Evolutionary conservation across 108 stramenopile genomes (phyloP).

Genomic region (Nitzschia palea): DNA sequence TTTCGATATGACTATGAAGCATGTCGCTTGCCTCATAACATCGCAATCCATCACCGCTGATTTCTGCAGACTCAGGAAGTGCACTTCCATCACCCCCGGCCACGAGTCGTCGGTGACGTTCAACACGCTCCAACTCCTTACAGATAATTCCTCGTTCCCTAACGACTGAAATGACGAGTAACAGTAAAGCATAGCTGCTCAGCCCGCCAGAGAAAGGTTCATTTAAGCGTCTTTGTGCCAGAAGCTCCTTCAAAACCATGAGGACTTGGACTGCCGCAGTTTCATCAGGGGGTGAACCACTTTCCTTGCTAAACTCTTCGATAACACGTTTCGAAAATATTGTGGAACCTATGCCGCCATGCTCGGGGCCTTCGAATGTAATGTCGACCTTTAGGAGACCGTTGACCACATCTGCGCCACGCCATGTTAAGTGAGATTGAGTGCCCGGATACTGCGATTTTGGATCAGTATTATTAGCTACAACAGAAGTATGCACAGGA

Average conservation of each 20-base stretch:
- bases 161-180: conserved; percentile 82
- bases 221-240: conserved; percentile 87
- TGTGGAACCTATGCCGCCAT: conserved; percentile 92
- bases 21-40: background rate
- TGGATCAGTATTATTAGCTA: conserved; percentile 10
- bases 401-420: conserved; percentile 87
- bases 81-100: conserved; percentile 38
- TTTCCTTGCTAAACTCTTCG: conserved; percentile 73
- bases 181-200: conserved; percentile 91
- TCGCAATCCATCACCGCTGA: too few species aligned
- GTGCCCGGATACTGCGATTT: conserved; percentile 31
- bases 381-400: conserved; percentile 89
- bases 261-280: conserved; percentile 79
- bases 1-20: background rate
- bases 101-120: conserved; percentile 63
- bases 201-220: conserved; percentile 96
- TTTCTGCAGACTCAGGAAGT: background rate
- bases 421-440: conserved; percentile 60
- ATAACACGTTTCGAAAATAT: conserved; percentile 73
- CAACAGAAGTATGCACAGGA: too few species aligned
- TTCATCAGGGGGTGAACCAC: conserved; percentile 55
- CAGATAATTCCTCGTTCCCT: conserved; percentile 75
- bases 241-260: conserved; percentile 89
- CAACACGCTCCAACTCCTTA: conserved; percentile 68
- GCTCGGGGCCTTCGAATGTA: conserved; percentile 91